These are phyloP conservation scores for Ogataea haglerorum DNA, from an alignment of 805 yeast species.

Conservation along the genomic window DNA sequence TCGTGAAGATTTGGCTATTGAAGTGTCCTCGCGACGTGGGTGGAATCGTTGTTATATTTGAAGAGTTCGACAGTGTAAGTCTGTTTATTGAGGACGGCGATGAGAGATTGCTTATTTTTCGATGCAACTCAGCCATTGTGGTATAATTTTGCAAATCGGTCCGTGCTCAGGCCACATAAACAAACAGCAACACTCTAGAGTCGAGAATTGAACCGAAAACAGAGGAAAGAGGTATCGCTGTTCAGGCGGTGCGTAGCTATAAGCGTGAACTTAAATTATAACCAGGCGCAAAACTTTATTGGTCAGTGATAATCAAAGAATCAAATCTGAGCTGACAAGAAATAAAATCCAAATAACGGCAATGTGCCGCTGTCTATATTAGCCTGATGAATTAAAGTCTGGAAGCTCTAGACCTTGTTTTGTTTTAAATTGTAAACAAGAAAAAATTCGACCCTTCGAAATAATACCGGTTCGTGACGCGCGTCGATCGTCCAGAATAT, in stretches of 20 bases:
- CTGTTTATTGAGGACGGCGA: conserved; percentile 20
- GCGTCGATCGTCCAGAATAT: background rate
- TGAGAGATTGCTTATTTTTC: conserved; percentile 21
- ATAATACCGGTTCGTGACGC: background rate
- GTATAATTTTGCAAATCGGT: background rate
- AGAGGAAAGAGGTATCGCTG: no score
- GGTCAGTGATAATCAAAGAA: no score
- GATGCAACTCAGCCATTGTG: conserved; percentile 24
- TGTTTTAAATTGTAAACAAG: background rate
- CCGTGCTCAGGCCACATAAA: no score
- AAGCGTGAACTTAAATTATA: background rate
- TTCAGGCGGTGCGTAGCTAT: background rate
- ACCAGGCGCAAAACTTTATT: background rate
- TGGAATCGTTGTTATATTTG: conserved; percentile 18
- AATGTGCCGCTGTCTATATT: background rate
- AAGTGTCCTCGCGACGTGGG: conserved; percentile 13
- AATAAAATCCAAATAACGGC: background rate
- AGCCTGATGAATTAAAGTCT: background rate
- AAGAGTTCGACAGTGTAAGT: conserved; percentile 16
- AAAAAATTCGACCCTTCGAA: background rate
- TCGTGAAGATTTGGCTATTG: conserved; percentile 5
- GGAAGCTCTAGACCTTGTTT: background rate
- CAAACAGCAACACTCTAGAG: no score
- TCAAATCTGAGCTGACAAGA: no score
- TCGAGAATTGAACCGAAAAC: no score